These are phyloP conservation scores for Carex parvula DNA, from an alignment of 176 grass and related monocot species.

Conservation along the genomic window DNA sequence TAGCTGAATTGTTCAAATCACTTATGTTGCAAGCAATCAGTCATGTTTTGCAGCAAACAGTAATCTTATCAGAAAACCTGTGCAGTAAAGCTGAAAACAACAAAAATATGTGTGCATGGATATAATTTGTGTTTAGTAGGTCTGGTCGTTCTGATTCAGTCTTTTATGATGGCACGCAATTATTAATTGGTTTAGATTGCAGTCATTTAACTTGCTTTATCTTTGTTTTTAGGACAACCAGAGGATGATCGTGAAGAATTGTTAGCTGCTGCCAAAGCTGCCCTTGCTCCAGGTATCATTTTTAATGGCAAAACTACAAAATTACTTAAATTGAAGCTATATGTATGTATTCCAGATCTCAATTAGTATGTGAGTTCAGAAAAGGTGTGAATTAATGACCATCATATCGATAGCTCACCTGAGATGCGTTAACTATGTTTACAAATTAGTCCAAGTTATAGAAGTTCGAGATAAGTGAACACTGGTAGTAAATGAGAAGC, in stretches of 20 bases:
- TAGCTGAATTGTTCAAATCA: slow-evolving; percentile 18
- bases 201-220: slow-evolving; percentile 32
- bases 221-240: slow-evolving; percentile 47
- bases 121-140: neutral
- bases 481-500: neutral
- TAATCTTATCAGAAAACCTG: slow-evolving; percentile 16
- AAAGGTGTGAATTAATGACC: neutral
- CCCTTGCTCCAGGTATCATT: slow-evolving; percentile 43
- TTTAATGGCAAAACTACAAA: slow-evolving; percentile 5
- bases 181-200: neutral
- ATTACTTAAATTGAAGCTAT: slow-evolving; percentile 28
- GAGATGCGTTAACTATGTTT: neutral
- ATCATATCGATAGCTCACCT: neutral
- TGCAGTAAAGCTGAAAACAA: slow-evolving; percentile 22
- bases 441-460: slow-evolving; percentile 1
- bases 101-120: neutral
- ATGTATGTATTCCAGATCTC: neutral
- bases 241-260: slow-evolving; percentile 64
- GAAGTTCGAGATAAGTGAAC: neutral
- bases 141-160: neutral
- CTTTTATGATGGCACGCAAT: neutral
- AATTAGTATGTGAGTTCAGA: neutral
- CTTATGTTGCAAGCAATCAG: neutral
- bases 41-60: slow-evolving; percentile 6
- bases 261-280: slow-evolving; percentile 62